A percentile compares a stretch with the other conserved stretches of the same genome.
Conservation (phyloP, 352 stramenopile species). For the Thalassiosira exigua region DNA sequence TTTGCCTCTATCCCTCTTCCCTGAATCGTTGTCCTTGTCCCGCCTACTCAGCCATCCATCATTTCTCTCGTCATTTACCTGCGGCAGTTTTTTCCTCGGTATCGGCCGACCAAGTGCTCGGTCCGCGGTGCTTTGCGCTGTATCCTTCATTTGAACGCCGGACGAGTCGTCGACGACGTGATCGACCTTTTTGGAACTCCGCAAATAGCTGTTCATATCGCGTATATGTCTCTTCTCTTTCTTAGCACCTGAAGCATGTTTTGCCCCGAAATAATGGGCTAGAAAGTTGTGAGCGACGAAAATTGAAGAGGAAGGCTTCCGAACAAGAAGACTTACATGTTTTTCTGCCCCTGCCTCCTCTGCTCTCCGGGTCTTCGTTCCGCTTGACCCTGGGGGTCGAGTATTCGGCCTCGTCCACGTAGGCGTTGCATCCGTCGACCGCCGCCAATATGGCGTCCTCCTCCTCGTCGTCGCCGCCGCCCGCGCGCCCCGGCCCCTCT, state of each 20-base stretch:
- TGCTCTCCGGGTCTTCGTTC: too few relatives aligned
- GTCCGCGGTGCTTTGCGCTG: too few relatives aligned
- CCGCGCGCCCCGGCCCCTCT: not conserved
- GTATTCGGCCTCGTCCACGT: too few relatives aligned
- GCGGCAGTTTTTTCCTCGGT: not conserved
- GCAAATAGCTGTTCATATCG: not conserved
- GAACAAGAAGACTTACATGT: too few relatives aligned
- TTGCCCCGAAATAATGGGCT: slow-evolving; percentile 2
- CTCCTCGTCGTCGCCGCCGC: too few relatives aligned
- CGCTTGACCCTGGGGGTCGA: too few relatives aligned
- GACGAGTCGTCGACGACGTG: not conserved
- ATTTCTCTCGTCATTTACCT: not conserved
- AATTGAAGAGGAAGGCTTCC: not conserved
- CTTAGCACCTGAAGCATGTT: not conserved
- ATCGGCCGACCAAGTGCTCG: not conserved
- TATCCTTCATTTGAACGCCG: not conserved
- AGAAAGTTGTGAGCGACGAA: not conserved
- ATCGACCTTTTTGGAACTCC: slow-evolving; percentile 2
- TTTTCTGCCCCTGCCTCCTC: too few relatives aligned
- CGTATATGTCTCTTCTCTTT: slow-evolving; percentile 3
- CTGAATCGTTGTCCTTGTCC: not conserved
- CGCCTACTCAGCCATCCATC: not conserved
- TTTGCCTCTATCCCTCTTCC: too few relatives aligned
- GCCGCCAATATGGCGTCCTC: too few relatives aligned
- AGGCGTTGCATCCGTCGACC: too few relatives aligned